Base-by-base conservation (phyloP, 73 alveolate genomes). In the Paramecium sexaurelia region DNA sequence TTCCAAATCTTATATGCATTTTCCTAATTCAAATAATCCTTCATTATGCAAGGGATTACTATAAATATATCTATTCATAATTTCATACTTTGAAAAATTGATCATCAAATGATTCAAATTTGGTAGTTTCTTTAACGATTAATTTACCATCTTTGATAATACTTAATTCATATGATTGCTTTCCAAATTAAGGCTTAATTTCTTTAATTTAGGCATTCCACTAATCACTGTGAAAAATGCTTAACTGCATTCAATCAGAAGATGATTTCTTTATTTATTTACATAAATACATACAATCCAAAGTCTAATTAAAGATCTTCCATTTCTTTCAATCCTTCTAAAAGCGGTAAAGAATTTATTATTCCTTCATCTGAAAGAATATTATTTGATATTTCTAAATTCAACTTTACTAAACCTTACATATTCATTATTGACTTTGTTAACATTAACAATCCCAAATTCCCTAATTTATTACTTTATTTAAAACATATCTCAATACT, bases 181-280 rank as follows among this genome's bases (percentile, higher is more conserved):
- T 19, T 78, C 90, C 17, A 78, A 78, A 78, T 78, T 78, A 1
- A 78, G 43, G 9, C 41, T 29, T 24, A 78, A 78, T 43, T 78
- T 45, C 32, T 37, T 45, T 11, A 78, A 22, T 15, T 39, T 37
- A 5, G 90, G 90, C 90, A 78, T 78, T 8, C 55, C 33, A 24
- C 36, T 41, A 24, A 78, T 78, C 27, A 78, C 35, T 39, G 43
- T 26, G 19, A 78, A 78, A 33, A 78, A 78, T 4, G 90, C 69
- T 24, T 78, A 73, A n/a, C 90, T 41, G 41, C 90, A 78, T 41
- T 78, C 90, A 8, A 78, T 78, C n/a, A 75, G 90, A 11, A 78
- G 36, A 29, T 78, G 55, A 24, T 78, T 78, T 37, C 86, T 71
- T n/a, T 22, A 51, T 51, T 51, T 51, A 71, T 27, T 32, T 8